Conservation (phyloP, 805 yeast genomes). For the Candida berthetii region DNA sequence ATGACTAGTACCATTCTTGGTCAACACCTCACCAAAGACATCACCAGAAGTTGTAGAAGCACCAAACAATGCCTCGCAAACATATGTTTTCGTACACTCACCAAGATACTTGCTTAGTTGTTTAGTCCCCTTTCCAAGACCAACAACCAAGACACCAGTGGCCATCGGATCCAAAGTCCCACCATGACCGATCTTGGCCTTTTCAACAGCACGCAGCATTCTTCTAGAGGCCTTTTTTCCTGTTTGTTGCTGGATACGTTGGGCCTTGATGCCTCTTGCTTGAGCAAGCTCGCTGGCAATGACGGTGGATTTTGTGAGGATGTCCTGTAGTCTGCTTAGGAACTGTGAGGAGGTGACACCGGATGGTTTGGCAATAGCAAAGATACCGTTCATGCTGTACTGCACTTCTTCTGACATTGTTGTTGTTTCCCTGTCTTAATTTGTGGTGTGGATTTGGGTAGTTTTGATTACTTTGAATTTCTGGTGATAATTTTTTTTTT, state of each 20-base stretch:
- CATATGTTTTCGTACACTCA: slow-evolving; percentile 74
- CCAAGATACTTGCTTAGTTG: slow-evolving; percentile 63
- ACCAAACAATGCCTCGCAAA: slow-evolving; percentile 82
- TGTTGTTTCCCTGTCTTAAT: too few species aligned
- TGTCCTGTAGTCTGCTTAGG: slow-evolving; percentile 55
- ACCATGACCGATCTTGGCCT: slow-evolving; percentile 94
- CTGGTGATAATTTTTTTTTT: too few species aligned
- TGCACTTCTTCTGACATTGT: neutral
- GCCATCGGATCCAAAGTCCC: slow-evolving; percentile 97
- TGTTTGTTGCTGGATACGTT: slow-evolving; percentile 28
- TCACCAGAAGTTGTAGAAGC: slow-evolving; percentile 93
- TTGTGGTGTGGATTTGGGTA: too few species aligned
- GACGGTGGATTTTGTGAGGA: slow-evolving; percentile 52
- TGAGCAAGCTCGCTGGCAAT: slow-evolving; percentile 49
- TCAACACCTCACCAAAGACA: slow-evolving; percentile 75
- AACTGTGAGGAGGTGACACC: slow-evolving; percentile 80
- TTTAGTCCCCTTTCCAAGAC: slow-evolving; percentile 92
- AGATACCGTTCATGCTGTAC: slow-evolving; percentile 83
- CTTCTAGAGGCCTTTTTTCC: slow-evolving; percentile 44
- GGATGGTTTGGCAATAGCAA: slow-evolving; percentile 86
- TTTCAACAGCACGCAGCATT: slow-evolving; percentile 40
- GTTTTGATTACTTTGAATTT: too few species aligned
- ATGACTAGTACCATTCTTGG: slow-evolving; percentile 50
- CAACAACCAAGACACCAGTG: slow-evolving; percentile 87
- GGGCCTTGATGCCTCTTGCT: slow-evolving; percentile 40